Evolutionary conservation across 805 yeast genomes (phyloP).

Genomic region (Lipomyces spencermartinsiae): DNA sequence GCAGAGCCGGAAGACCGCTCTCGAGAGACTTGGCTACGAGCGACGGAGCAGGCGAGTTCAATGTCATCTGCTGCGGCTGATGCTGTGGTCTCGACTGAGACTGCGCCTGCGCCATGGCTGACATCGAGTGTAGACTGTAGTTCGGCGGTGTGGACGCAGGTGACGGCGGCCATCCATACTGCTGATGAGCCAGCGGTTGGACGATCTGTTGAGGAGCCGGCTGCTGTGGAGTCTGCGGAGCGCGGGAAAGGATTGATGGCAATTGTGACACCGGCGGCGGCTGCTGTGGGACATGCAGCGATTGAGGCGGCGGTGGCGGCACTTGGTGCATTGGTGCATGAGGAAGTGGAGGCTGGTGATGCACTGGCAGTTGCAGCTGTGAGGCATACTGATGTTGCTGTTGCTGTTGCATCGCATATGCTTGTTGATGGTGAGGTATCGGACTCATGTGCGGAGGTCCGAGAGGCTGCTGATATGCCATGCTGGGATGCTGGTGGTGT

Average conservation of each 20-base stretch:
- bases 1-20: slow-evolving; percentile 6
- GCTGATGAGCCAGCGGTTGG: slow-evolving; percentile 6
- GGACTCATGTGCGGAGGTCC: slow-evolving; percentile 7
- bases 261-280: slow-evolving; percentile 13
- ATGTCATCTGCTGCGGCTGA: not conserved
- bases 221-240: slow-evolving; percentile 27
- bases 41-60: slow-evolving; percentile 9
- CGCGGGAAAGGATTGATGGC: slow-evolving; percentile 15
- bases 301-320: slow-evolving; percentile 6
- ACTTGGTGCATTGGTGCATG: slow-evolving; percentile 13
- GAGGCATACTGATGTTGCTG: slow-evolving; percentile 11
- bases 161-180: slow-evolving; percentile 52
- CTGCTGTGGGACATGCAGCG: slow-evolving; percentile 26
- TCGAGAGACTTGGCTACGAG: slow-evolving; percentile 4
- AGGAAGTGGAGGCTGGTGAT: slow-evolving; percentile 22
- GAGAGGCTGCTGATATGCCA: slow-evolving; percentile 18
- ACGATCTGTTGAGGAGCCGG: slow-evolving; percentile 30
- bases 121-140: slow-evolving; percentile 20
- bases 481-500: slow-evolving; percentile 13
- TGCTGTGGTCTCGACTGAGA: slow-evolving; percentile 8
- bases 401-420: slow-evolving; percentile 16
- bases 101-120: slow-evolving; percentile 18
- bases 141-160: slow-evolving; percentile 53
- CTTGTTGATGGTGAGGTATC: slow-evolving; percentile 17
- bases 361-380: slow-evolving; percentile 10